Evolutionary conservation across 2,329 filamentous ascomycete genomes (phyloP), one percentile per base, ranked within the genome.

Genomic region (Scytalidium lignicola): DNA sequence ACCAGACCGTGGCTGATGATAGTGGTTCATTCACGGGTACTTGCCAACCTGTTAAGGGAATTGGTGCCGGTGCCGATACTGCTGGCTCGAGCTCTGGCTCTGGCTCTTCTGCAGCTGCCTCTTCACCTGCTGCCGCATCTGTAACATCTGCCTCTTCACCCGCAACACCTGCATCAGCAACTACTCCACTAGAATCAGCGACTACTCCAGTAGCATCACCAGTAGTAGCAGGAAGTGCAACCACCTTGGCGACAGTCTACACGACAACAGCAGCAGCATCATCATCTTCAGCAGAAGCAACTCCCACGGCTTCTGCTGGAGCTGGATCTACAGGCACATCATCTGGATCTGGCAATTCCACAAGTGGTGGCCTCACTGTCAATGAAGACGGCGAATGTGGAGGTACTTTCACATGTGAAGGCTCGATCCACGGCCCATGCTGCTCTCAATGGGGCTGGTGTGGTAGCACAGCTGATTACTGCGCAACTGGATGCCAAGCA

Each of bases 21-120:
- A 42, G 49, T 3, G 53, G 50, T 17, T 48, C 46, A 17, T 48
- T 53, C 44, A 52, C 47, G 7, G 61, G 62, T 42, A 58, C 55
- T 26, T 65, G 61, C 44, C 52, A 50, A 2, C 49, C 58, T n/a
- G 56, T 56, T 1, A 55, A 53, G 20, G 55, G 53, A 10, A 51
- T 55, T 19, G 55, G 52, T 15, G 49, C 46, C 20, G 22, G 21
- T 5, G 22, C 46, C 5, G 23, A 21, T 18, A 17, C 46, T 10
- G 41, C 22, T 26, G 18, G 12, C 32, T 15, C 32, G 6, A 13
- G 32, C 32, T 37, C 32, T 37, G 32, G 32, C 12, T 17, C 32
- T 17, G 32, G 32, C 15, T 37, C 32, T 37, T 37, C 32, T 37
- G 32, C 43, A 32, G 9, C 22, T 12, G n/a, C 43, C 17, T 20